Percentiles rank a stretch among this genome's conserved stretches.
These are phyloP conservation scores for Xylariaceae sp. DNA, from an alignment of 2,329 filamentous ascomycete species.

Conservation along the genomic window DNA sequence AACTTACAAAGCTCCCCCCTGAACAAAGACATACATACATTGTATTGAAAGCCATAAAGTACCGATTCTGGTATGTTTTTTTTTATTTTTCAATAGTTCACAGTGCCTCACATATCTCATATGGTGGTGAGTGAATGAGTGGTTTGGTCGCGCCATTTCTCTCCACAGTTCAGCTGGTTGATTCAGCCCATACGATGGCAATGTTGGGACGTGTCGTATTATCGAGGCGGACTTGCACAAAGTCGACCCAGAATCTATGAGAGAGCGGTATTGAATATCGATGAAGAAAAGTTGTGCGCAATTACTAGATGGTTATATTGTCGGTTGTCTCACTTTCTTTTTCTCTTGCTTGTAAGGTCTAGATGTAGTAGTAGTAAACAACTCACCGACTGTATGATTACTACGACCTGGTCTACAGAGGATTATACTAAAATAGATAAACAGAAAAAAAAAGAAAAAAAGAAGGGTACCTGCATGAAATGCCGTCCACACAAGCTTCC, in stretches of 20 bases:
- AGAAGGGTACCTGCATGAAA: background rate
- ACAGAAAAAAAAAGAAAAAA: background rate
- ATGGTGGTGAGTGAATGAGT: background rate
- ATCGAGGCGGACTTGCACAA: background rate
- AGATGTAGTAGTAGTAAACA: too few relatives aligned
- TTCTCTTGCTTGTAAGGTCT: background rate
- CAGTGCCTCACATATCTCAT: background rate
- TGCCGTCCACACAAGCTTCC: too few relatives aligned
- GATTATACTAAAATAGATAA: background rate
- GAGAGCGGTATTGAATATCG: conserved; percentile 2
- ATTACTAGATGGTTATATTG: background rate
- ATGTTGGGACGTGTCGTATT: conserved; percentile 1
- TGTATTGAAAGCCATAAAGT: background rate
- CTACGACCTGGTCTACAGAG: background rate
- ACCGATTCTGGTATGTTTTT: too few relatives aligned
- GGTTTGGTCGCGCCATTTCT: conserved; percentile 12
- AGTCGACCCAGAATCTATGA: background rate
- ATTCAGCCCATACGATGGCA: conserved; percentile 5
- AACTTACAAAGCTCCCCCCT: too few relatives aligned
- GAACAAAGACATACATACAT: background rate
- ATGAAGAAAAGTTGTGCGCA: conserved; percentile 1
- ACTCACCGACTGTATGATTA: too few relatives aligned
- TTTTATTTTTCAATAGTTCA: background rate
- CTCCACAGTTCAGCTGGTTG: conserved; percentile 15
- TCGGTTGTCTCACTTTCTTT: background rate